phyloP scores from a whole-genome alignment of 2,329 filamentous ascomycete species.

The Zymoseptoria crescenta region DNA sequence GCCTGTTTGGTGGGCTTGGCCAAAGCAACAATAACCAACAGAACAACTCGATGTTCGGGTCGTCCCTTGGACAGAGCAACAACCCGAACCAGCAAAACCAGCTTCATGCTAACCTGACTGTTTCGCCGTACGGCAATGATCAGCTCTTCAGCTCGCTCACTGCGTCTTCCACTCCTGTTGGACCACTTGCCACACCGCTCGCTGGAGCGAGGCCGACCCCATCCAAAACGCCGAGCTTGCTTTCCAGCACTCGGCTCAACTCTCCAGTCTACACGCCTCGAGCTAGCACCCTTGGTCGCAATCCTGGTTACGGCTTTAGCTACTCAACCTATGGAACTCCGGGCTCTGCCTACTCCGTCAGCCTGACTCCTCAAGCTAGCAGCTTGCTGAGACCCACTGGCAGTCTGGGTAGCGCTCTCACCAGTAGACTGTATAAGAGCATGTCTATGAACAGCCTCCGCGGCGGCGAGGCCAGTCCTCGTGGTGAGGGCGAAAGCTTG shows the following conservation, averaged over 20 bases:
- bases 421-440: conserved; percentile 63
- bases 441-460: conserved; percentile 81
- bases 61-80: conserved; percentile 27
- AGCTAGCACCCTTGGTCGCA: conserved; percentile 21
- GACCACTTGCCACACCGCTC: conserved; percentile 84
- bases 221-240: conserved; percentile 23
- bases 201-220: conserved; percentile 49
- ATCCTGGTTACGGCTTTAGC: conserved; percentile 71
- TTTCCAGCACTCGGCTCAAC: conserved; percentile 39
- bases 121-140: conserved; percentile 83
- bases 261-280: conserved; percentile 73
- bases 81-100: conserved; percentile 50
- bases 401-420: conserved; percentile 56
- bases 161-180: conserved; percentile 62
- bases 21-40: conserved; percentile 35
- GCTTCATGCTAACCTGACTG: conserved; percentile 52
- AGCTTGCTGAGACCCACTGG: conserved; percentile 54
- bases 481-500: conserved; percentile 75
- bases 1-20: conserved; percentile 34
- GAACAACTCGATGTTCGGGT: conserved; percentile 47
- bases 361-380: conserved; percentile 60
- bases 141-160: conserved; percentile 73
- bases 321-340: conserved; percentile 89
- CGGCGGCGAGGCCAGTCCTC: conserved; percentile 57
- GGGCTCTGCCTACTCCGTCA: conserved; percentile 38